These are phyloP conservation scores for Gossypium lobatum DNA, from an alignment of 441 rosid genomes.

Conservation along the genomic window DNA sequence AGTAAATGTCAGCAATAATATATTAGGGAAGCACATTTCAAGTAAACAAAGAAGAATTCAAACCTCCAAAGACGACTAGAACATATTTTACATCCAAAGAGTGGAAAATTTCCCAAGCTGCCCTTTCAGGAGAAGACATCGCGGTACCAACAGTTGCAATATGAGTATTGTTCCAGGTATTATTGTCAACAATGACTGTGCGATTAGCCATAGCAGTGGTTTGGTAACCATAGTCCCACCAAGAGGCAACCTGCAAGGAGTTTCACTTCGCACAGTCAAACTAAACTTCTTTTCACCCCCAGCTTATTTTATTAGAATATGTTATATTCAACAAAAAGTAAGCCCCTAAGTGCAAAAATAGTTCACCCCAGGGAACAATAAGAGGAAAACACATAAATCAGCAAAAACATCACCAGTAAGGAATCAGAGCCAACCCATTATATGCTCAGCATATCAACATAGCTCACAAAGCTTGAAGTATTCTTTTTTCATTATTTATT, in stretches of 20 bases:
- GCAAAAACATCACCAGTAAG: neutral
- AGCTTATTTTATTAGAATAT: neutral
- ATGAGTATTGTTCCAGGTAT: constrained; percentile 99
- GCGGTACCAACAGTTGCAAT: constrained; percentile 99
- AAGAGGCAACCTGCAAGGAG: constrained; percentile 86
- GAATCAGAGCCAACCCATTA: neutral
- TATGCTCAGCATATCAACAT: constrained; percentile 1
- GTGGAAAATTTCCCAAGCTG: constrained; percentile 96
- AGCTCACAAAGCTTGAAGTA: neutral
- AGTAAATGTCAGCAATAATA: constrained; percentile 29
- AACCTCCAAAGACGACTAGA: constrained; percentile 98
- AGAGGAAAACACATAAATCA: neutral
- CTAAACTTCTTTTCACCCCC: neutral
- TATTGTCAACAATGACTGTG: constrained; percentile 97
- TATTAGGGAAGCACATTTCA: neutral
- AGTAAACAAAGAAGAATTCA: constrained; percentile 28
- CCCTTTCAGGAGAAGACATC: constrained; percentile 99
- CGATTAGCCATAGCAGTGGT: constrained; percentile 99
- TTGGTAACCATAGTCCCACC: constrained; percentile 99
- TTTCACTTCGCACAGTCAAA: neutral
- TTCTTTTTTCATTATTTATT: neutral
- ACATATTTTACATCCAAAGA: constrained; percentile 99
- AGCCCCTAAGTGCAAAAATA: neutral
- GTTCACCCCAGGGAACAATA: neutral
- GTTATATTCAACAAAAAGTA: neutral